Evolutionary conservation across 108 stramenopile species (phyloP).

Genomic region (Tribonema minus): DNA sequence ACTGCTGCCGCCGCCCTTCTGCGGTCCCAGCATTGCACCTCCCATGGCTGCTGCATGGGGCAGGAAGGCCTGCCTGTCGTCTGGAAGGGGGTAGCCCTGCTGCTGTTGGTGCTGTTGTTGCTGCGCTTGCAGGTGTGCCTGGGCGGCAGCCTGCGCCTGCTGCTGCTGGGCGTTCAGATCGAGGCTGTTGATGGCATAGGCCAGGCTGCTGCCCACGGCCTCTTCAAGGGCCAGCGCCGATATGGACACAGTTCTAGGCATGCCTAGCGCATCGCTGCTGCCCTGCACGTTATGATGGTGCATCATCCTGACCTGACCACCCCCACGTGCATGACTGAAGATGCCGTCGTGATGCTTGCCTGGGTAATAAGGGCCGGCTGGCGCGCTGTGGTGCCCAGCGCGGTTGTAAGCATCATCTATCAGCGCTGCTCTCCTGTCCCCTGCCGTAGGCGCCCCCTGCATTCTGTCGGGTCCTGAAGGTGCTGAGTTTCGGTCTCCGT

Average conservation of each 20-base stretch:
- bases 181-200: constrained; percentile 15
- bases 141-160: no score
- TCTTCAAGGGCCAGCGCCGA: neutral
- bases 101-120: neutral
- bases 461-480: no score
- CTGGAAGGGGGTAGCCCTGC: no score
- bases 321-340: neutral
- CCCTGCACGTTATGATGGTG: no score
- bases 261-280: neutral
- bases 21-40: no score
- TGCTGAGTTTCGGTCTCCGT: no score
- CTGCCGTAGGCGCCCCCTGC: no score
- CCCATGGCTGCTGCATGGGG: no score
- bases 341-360: neutral
- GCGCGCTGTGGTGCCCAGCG: neutral
- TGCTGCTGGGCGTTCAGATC: constrained; percentile 1
- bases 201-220: constrained; percentile 2
- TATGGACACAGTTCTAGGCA: neutral
- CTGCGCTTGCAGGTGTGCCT: neutral
- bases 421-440: no score
- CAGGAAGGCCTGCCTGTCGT: no score
- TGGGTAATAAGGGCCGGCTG: neutral
- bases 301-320: neutral
- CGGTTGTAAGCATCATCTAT: neutral
- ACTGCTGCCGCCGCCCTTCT: no score